Evolutionary conservation across 768 basidiomycete genomes (phyloP), one percentile per base, ranked within the genome.

Genomic region (Pisolithus albus): DNA sequence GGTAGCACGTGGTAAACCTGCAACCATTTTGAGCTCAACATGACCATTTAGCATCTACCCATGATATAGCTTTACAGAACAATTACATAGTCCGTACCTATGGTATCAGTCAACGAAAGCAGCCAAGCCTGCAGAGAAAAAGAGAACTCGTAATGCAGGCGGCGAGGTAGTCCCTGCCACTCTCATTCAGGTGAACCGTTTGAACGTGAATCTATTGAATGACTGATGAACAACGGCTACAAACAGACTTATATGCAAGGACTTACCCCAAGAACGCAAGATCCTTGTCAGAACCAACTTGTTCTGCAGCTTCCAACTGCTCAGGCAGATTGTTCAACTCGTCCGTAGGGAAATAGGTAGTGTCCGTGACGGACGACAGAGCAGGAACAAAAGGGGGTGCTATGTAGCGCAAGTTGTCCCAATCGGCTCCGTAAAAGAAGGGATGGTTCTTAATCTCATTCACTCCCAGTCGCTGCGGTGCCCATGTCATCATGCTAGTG

Each of bases 351-450:
- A 97, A 97, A 72, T 97, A 95, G 3, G 86, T 89, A 0, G 93
- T 96, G 62, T 96, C 93, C 21, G 91, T 93, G 61, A 88, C 88
- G 26, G 89, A 92, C 57, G 88, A 84, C 41, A 99, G 76, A 50
- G 86, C 89, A 3, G 95, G 95, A 13, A 99, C 89, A 67, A 97
- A 97, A 1, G 95, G 95, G 21, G 93, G 91, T 55, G 94, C 91
- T 54, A 99, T 97, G 56, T 91, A 82, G 28, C 94, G 85, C 64
- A 99, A 81, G 4, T 84, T 76, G 41, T 78, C 78, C 95, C 95
- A 99, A 70, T 95, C 94, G 21, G 94, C 95, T 24, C 95, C 95
- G 59, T 81, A 86, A 70, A 94, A 94, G 80, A 96, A 96, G 0
- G 92, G 83, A 68, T 98, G 94, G 9, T 76, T 75, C 72, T 96